Evolutionary conservation across 148 eudicot species (phyloP), one percentile per base, ranked within the genome.

Genomic region (Chenopodium formosanum): DNA sequence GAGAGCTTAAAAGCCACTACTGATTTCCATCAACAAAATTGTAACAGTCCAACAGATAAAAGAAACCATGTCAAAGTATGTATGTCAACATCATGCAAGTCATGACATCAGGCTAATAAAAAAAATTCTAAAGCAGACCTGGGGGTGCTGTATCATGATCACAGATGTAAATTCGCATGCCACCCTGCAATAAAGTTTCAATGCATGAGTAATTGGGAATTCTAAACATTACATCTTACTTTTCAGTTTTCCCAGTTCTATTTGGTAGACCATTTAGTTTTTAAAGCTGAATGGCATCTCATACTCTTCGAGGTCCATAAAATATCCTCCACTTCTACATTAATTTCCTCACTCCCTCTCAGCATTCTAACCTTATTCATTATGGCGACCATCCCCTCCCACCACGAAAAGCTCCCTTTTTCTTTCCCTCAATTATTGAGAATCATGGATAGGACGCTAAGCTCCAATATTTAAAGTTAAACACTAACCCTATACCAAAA

Each of bases 91-190:
- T 47, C 29, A 31, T 56, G 81, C 65, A 68, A 79, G 50, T 50
- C 52, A 32, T 11, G 70, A 62, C 79, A 60, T 9, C 27, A 77
- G 1, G 34, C 60, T 46, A 48, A 74, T 20, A 27, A 22, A n/a
- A 78, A 31, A 73, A 47, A 8, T 6, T 46, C 23, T 19, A 78
- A 78, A 74, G 79, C 84, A 77, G 29, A 94, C 98, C 96, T 88
- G 98, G 98, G 67, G 98, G 94, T 22, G 90, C 83, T 73, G 97
- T 92, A 20, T 94, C 93, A 73, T 87, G 94, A 50, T 91, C 92
- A 76, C 93, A 88, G 19, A 92, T 79, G 86, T 94, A 94, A 77
- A 92, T 92, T 71, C 91, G 94, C 91, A 91, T 83, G 32, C 93
- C 88, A 82, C 93, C 93, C 97, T 94, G 90, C 89, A 94, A 27